These are phyloP conservation scores for Apiotrichum siamense DNA, from an alignment of 1,284 basidiomycete species.

Conservation along the genomic window DNA sequence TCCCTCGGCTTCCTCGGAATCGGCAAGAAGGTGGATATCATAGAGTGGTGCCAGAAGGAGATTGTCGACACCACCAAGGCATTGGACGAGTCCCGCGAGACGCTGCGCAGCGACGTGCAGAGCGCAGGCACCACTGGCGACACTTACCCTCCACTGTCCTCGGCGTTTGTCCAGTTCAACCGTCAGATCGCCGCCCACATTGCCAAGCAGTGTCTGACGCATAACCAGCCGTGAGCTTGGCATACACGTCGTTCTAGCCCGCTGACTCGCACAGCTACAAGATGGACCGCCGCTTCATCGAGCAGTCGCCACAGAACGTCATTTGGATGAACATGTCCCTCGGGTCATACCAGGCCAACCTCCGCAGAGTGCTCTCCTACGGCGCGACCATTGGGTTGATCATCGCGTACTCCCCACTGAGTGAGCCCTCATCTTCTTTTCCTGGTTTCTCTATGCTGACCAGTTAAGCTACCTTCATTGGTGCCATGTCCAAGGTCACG, in stretches of 20 bases:
- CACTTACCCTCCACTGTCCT: constrained; percentile 61
- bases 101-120: constrained; percentile 48
- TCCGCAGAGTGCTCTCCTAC: constrained; percentile 53
- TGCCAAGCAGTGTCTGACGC: constrained; percentile 63
- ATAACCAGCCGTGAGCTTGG: constrained; percentile 60
- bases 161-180: constrained; percentile 90
- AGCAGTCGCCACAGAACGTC: constrained; percentile 65
- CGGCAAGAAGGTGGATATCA: constrained; percentile 76
- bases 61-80: constrained; percentile 31
- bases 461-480: constrained; percentile 46
- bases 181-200: constrained; percentile 63
- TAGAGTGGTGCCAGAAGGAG: constrained; percentile 66
- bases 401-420: constrained; percentile 53
- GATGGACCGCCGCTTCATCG: constrained; percentile 62
- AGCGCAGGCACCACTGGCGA: constrained; percentile 36
- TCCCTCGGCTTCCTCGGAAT: constrained; percentile 58
- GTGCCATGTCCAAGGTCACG: constrained; percentile 51
- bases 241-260: neutral
- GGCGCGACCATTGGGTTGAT: constrained; percentile 57
- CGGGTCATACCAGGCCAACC: constrained; percentile 68
- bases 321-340: constrained; percentile 59
- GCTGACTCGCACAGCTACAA: constrained; percentile 33
- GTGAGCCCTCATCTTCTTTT: constrained; percentile 51
- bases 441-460: too few species aligned
- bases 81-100: constrained; percentile 39